Percentiles rank a stretch among this genome's conserved stretches.
Conservation (phyloP, 192 early-diverging fungal genomes). For the Gaertneriomyces sp. region DNA sequence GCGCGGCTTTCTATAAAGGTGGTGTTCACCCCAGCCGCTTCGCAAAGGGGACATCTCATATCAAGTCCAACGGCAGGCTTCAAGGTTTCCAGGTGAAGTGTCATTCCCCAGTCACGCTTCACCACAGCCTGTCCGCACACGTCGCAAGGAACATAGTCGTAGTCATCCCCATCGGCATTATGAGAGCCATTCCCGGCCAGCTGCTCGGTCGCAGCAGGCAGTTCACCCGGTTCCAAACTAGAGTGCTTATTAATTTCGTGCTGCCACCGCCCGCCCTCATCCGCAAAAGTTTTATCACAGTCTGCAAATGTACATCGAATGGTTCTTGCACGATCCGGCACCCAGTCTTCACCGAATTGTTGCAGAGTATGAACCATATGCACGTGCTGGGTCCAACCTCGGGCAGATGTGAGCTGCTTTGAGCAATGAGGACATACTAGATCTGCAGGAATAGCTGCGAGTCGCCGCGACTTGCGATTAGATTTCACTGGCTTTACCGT, state of each 20-base stretch:
- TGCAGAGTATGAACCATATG: constrained; percentile 52
- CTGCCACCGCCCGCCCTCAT: constrained; percentile 36
- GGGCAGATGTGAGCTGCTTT: constrained; percentile 34
- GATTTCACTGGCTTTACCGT: constrained; percentile 7
- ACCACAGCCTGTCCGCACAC: constrained; percentile 54
- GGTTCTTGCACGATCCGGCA: constrained; percentile 22
- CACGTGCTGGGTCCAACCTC: constrained; percentile 46
- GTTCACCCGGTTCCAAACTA: constrained; percentile 28
- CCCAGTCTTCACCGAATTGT: constrained; percentile 44
- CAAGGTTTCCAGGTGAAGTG: constrained; percentile 51
- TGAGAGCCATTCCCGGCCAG: constrained; percentile 3
- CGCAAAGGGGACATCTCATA: constrained; percentile 46
- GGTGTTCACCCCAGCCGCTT: neutral
- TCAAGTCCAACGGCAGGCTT: constrained; percentile 52
- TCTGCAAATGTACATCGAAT: constrained; percentile 25
- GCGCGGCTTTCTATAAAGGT: constrained; percentile 51
- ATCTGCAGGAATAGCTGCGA: constrained; percentile 26
- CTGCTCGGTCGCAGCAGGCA: constrained; percentile 29
- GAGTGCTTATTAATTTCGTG: constrained; percentile 50
- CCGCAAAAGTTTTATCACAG: constrained; percentile 39
- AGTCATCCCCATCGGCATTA: constrained; percentile 28
- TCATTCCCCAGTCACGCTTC: constrained; percentile 48
- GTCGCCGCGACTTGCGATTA: constrained; percentile 18
- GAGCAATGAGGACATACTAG: constrained; percentile 46
- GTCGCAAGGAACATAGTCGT: constrained; percentile 49